These are phyloP conservation scores for Cyathus pygmaeus DNA, from an alignment of 1,284 basidiomycete species.

Conservation along the genomic window DNA sequence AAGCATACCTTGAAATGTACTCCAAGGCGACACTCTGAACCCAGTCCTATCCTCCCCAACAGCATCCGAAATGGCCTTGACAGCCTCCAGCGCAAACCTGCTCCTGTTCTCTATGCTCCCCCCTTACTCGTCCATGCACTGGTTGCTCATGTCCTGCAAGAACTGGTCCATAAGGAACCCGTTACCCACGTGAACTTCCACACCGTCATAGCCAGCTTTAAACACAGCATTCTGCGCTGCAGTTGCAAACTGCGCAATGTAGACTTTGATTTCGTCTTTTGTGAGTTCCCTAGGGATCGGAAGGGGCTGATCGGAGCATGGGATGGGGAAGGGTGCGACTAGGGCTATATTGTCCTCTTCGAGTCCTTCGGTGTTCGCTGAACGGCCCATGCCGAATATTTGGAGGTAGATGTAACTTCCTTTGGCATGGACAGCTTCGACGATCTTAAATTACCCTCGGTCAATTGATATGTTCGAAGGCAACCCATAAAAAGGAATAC, in stretches of 20 bases:
- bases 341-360: background rate
- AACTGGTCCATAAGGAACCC: constrained; percentile 28
- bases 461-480: too few relatives aligned
- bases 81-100: constrained; percentile 23
- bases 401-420: constrained; percentile 45
- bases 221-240: background rate
- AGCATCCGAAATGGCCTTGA: constrained; percentile 16
- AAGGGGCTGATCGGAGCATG: constrained; percentile 20
- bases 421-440: constrained; percentile 44
- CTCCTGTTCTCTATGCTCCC: constrained; percentile 26
- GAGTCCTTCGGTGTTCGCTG: background rate
- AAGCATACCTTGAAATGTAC: constrained; percentile 44
- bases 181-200: constrained; percentile 19
- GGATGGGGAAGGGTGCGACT: constrained; percentile 34
- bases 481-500: background rate
- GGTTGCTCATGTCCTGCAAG: constrained; percentile 23
- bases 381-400: constrained; percentile 54
- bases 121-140: constrained; percentile 25
- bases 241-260: constrained; percentile 3
- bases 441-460: background rate
- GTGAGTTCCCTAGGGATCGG: constrained; percentile 17
- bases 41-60: constrained; percentile 24
- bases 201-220: background rate
- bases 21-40: constrained; percentile 58
- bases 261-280: constrained; percentile 23